Evolutionary conservation across 2,329 filamentous ascomycete species (phyloP), one percentile per base, ranked within the genome.

Genomic region (Allantophomopsis cytisporea): DNA sequence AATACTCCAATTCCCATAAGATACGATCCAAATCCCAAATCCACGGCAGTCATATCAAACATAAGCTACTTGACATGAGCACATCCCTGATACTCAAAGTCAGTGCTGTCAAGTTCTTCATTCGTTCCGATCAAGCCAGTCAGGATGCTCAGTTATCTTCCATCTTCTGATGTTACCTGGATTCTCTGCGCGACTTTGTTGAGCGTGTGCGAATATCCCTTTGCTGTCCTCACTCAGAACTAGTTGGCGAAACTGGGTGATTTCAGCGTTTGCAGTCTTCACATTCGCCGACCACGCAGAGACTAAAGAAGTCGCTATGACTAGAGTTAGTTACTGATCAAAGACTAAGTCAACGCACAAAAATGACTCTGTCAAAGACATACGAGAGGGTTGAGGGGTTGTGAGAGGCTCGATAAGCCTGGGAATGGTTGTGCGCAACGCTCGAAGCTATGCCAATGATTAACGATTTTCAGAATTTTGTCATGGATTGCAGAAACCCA

Each of bases 151-250:
- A 40, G 62, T 66, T 15, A 72, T 64, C 36, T 62, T 65, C 76
- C 76, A 80, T 2, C 68, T 65, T 47, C 65, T 70, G 45, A 80
- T 76, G 4, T 66, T 70, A 38, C 65, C 62, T 0, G 71, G 68
- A 34, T 76, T 69, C 31, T 68, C 64, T 39, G 66, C 59, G 14
- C 65, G 65, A 47, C 74, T 77, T 48, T 68, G 64, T 32, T 56
- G 61, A 2, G 67, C 71, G 41, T 69, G 64, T 10, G 68, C 62
- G 39, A 80, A 59, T 10, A 74, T 60, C 39, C 64, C 64, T 35
- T 37, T 43, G 30, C 48, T 52, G 30, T 56, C 45, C 12, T 52
- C 47, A 17, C 48, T 43, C 5, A 40, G 45, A 51, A 57, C 49
- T 14, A 56, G 34, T 4, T 41, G 40, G 31, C 48, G 47, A 20